phyloP scores from a whole-genome alignment of 2,329 filamentous ascomycete species.

The Bipolaris zeicola region DNA sequence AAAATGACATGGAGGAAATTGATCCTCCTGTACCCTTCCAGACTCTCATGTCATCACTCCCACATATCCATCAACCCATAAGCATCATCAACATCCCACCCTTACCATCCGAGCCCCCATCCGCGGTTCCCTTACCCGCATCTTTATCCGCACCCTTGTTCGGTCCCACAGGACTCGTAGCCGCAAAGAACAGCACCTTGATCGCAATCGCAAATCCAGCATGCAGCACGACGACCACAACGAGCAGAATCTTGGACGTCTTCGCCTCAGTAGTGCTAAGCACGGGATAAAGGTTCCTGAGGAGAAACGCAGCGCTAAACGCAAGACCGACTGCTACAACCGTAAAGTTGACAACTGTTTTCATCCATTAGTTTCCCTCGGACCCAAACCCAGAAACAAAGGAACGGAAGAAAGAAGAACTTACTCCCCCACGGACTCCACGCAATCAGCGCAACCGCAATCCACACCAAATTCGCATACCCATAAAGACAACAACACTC shows the following conservation, averaged over 20 bases:
- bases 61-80: slow-evolving; percentile 1
- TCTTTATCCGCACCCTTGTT: slow-evolving; percentile 30
- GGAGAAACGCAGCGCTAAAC: slow-evolving; percentile 47
- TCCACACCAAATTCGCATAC: slow-evolving; percentile 97
- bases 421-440: slow-evolving; percentile 79
- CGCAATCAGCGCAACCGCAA: slow-evolving; percentile 87
- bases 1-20: too few species aligned
- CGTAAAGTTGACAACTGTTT: slow-evolving; percentile 78
- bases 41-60: too few species aligned
- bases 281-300: slow-evolving; percentile 66
- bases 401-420: slow-evolving; percentile 18
- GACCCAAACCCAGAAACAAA: too few species aligned
- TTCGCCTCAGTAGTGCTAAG: slow-evolving; percentile 91
- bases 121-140: slow-evolving; percentile 17
- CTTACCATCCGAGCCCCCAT: slow-evolving; percentile 13
- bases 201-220: slow-evolving; percentile 90
- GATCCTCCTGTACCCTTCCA: too few species aligned
- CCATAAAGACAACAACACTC: slow-evolving; percentile 97
- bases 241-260: slow-evolving; percentile 83
- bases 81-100: slow-evolving; percentile 22
- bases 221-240: slow-evolving; percentile 84
- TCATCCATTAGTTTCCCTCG: neutral
- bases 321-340: slow-evolving; percentile 74
- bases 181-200: slow-evolving; percentile 95
- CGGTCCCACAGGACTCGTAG: slow-evolving; percentile 48